Evolutionary conservation across 164 flowering plant genomes (phyloP).

Genomic region (Chloranthus sessilifolius): DNA sequence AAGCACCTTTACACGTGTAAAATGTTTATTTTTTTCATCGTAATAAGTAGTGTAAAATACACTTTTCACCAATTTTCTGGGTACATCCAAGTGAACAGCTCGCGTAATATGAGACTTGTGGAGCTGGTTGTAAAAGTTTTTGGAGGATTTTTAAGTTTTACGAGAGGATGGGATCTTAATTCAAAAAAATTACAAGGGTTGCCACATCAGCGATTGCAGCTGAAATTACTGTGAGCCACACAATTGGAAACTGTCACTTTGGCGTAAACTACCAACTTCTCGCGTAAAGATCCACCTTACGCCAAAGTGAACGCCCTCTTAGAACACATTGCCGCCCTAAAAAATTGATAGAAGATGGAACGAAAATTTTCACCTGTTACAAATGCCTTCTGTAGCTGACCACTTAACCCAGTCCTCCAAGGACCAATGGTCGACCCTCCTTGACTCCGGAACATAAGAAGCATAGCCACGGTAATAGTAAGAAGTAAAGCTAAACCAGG

Average conservation of each 20-base stretch:
- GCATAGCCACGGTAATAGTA: constrained; percentile 23
- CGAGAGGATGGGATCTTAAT: too few species aligned
- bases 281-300: neutral
- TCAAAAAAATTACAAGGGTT: neutral
- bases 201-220: neutral
- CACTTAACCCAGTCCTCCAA: constrained; percentile 89
- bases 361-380: constrained; percentile 49
- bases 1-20: neutral
- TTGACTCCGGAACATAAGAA: constrained; percentile 33
- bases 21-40: too few species aligned
- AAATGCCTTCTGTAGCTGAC: constrained; percentile 95
- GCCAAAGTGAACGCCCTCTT: neutral
- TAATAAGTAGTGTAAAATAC: too few species aligned
- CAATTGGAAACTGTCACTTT: neutral
- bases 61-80: too few species aligned
- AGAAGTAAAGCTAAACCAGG: constrained; percentile 24
- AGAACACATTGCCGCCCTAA: neutral
- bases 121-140: too few species aligned
- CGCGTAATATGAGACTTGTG: too few species aligned
- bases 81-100: too few species aligned
- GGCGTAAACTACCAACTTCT: neutral
- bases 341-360: neutral
- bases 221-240: neutral
- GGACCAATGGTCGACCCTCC: constrained; percentile 61
- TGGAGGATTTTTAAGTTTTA: too few species aligned